Evolutionary conservation across 108 stramenopile species (phyloP).

Genomic region (Cyclotella cryptica): DNA sequence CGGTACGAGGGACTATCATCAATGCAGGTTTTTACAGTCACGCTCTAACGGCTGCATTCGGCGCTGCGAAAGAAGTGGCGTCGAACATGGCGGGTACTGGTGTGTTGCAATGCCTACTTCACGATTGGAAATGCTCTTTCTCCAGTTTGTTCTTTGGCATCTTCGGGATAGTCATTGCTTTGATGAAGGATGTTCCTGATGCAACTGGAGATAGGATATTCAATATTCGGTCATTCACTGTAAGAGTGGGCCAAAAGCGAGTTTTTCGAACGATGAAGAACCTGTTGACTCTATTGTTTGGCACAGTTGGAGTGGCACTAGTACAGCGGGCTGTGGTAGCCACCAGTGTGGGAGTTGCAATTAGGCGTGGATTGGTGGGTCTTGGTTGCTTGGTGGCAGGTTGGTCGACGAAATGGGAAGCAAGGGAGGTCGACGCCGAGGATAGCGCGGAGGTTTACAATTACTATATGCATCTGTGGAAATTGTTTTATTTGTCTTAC

Average conservation of each 20-base stretch:
- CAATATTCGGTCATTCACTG: conserved; percentile 84
- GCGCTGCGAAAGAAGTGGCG: conserved; percentile 15
- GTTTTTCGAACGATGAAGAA: conserved; percentile 61
- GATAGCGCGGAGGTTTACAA: conserved; percentile 76
- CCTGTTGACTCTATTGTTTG: conserved; percentile 58
- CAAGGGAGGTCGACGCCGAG: conserved; percentile 70
- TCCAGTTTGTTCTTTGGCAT: conserved; percentile 86
- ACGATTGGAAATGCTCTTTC: conserved; percentile 62
- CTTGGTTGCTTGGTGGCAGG: conserved; percentile 62
- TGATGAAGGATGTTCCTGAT: conserved; percentile 94
- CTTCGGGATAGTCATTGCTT: conserved; percentile 86
- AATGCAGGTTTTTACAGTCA: conserved; percentile 90
- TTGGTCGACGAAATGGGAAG: conserved; percentile 69
- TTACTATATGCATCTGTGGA: conserved; percentile 93
- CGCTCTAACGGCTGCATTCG: conserved; percentile 68
- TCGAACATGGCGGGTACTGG: conserved; percentile 37
- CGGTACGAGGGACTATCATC: conserved; percentile 92
- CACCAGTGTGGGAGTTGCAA: conserved; percentile 28
- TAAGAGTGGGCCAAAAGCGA: conserved; percentile 73
- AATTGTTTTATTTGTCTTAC: conserved; percentile 87
- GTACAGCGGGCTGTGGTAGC: conserved; percentile 48
- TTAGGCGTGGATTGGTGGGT: conserved; percentile 67
- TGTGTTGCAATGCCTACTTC: conserved; percentile 62
- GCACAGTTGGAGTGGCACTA: conserved; percentile 46
- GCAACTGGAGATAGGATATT: conserved; percentile 74